A percentile compares a stretch with the other conserved stretches of the same genome.
Conservation (phyloP, 2,329 filamentous ascomycete genomes). For the Apiospora koreana region DNA sequence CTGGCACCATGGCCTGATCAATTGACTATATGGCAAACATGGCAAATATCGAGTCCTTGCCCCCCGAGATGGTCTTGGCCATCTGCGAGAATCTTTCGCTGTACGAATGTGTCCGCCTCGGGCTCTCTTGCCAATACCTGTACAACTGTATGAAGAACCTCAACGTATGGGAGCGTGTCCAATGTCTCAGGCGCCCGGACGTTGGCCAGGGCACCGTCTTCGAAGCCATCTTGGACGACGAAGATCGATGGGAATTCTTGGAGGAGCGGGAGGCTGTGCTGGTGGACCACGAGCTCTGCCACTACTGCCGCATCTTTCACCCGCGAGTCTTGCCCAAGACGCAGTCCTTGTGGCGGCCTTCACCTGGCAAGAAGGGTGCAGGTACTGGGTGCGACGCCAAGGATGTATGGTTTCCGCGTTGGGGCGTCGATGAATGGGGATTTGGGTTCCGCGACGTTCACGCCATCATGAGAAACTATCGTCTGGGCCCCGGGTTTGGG, state of each 20-base stretch:
- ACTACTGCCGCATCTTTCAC: constrained; percentile 19
- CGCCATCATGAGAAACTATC: constrained; percentile 14
- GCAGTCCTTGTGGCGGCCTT: constrained; percentile 12
- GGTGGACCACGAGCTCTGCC: constrained; percentile 15
- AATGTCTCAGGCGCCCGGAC: neutral
- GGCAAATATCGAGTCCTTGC: neutral
- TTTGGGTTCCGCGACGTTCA: constrained; percentile 17
- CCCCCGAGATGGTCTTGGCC: constrained; percentile 13
- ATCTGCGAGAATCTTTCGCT: constrained; percentile 12
- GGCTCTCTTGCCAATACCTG: constrained; percentile 9
- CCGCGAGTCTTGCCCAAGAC: neutral
- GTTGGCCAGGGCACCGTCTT: constrained; percentile 9
- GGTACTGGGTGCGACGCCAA: constrained; percentile 14
- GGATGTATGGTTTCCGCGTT: constrained; percentile 15
- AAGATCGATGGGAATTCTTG: constrained; percentile 15
- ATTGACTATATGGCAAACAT: neutral
- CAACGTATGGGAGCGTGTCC: constrained; percentile 7
- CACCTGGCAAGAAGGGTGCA: neutral
- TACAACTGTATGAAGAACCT: neutral
- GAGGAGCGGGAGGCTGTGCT: constrained; percentile 13
- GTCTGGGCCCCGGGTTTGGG: neutral
- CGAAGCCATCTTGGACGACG: neutral
- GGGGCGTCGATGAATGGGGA: constrained; percentile 14
- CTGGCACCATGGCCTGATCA: neutral
- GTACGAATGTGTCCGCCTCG: constrained; percentile 16